Base-by-base conservation (phyloP, 2,329 filamentous ascomycete genomes). In the Exophiala xenobiotica region DNA sequence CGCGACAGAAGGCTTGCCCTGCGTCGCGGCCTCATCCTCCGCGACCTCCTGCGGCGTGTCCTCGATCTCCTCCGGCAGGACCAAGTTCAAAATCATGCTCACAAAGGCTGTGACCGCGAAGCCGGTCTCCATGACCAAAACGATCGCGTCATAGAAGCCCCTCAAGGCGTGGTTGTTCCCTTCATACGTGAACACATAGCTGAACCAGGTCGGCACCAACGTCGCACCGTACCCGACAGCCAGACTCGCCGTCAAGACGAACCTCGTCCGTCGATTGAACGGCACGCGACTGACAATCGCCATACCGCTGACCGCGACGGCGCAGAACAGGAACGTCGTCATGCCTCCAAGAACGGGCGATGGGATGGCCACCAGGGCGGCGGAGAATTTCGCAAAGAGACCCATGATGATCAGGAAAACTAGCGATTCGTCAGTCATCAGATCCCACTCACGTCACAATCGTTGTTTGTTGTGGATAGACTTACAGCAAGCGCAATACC, bases 31-130 rank as follows among this genome's bases (percentile, higher is more conserved):
- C 9, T 35, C 31, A 14, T 54, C 51, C n/a, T 47, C 41, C n/a
- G 56, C 44, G 40, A 63, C 65, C 18, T 49, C 44, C 6, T 61
- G 52, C 44, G 74, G 73, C 23, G 77, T 75, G 37, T 88, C 86
- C 61, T 89, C 88, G n/a, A 86, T 71, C 70, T 95, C 90, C 63
- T 88, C 85, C 0, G 84, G 81, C 12, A 95, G 70, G 0, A 81
- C 60, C 43, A 93, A 68, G 65, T 95, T 95, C 43, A 96, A 74
- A 18, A 88, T 68, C 64, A 93, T 76, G 44, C 82, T 82, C 33
- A 91, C 65, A 19, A 90, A 78, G 0, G 87, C 90, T 0, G 87
- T 86, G 16, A 95, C 76, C 2, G 72, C 71, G 37, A 75, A 75
- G 0, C 72, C 72, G 19, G 72, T 90, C 70, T 86, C 80, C 80